Evolutionary conservation across 805 yeast species (phyloP), one percentile per base, ranked within the genome.

Genomic region (Kodamaea kaohsiungensis): DNA sequence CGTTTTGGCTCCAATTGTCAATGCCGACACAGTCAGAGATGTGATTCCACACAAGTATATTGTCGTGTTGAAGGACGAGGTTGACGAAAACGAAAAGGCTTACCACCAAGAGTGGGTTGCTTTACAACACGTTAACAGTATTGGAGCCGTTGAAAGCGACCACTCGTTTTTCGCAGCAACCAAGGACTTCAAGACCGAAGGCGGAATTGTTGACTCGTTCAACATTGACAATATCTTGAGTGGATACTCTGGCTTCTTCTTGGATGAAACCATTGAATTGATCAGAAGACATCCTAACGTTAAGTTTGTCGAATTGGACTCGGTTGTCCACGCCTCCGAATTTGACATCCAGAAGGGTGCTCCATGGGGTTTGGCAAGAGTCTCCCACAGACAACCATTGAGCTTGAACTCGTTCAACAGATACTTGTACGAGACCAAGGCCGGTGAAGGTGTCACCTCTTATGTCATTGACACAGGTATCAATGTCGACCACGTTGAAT

Each of bases 351-450:
- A 91, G 75, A 81, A 82, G 59, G 91, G 91, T 58, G 92, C 96
- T 27, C 96, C 97, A 47, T 91, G 97, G 97, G 97, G 97, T 64
- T 81, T 91, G 59, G 89, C 96, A 22, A 84, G 97, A 78, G 84
- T 91, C 56, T 88, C 96, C 22, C 96, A 91, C 75, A 83, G 92
- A 72, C 82, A 85, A 54, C 79, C 86, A 15, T 78, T 87, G 65
- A 82, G 84, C 59, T 78, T 88, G 58, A 86, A 86, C 55, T 80
- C 86, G 51, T 59, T 56, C 59, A 65, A 65, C 66, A 86, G 86
- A 69, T 90, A 90, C 70, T 65, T 86, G 54, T 89, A 81, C 68
- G 90, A 88, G 60, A 78, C 79, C 58, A 82, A 82, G 48, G 95
- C 86, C 48, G 96, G 96, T 66, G 79, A 85, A 62, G 95, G 91